Evolutionary conservation across 768 basidiomycete genomes (phyloP).

Genomic region (Xerocomellus chrysenteron): DNA sequence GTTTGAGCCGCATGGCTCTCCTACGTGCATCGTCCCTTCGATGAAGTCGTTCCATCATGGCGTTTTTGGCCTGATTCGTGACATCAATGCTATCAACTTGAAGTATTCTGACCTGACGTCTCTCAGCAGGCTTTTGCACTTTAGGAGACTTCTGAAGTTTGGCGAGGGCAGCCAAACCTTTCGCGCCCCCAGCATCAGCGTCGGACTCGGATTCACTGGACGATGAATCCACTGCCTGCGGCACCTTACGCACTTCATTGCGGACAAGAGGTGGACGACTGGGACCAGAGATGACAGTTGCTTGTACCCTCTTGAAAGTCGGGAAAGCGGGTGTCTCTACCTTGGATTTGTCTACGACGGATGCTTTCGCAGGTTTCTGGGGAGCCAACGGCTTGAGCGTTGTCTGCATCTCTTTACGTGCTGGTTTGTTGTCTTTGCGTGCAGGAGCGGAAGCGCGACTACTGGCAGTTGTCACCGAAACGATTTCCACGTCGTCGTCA

Average conservation of each 20-base stretch:
- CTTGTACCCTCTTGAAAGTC: constrained; percentile 40
- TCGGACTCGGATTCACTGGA: constrained; percentile 51
- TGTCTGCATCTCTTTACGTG: constrained; percentile 23
- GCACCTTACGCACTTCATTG: constrained; percentile 5
- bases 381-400: constrained; percentile 14
- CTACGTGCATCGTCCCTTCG: constrained; percentile 61
- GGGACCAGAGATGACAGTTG: constrained; percentile 31
- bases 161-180: constrained; percentile 52
- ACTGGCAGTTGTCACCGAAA: constrained; percentile 37
- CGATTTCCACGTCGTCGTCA: constrained; percentile 55
- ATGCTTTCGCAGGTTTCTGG: constrained; percentile 14
- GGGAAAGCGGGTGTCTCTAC: constrained; percentile 41
- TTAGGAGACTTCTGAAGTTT: constrained; percentile 62
- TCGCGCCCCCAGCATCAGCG: constrained; percentile 41
- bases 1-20: constrained; percentile 69
- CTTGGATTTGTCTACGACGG: constrained; percentile 30
- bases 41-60: constrained; percentile 49
- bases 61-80: constrained; percentile 41
- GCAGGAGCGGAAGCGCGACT: constrained; percentile 12
- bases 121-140: constrained; percentile 54
- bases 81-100: constrained; percentile 41
- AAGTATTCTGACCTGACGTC: constrained; percentile 62
- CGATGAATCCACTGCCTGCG: constrained; percentile 26
- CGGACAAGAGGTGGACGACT: constrained; percentile 29
- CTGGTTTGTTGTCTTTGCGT: constrained; percentile 12